Evolutionary conservation across 1,139 yeast species (phyloP).

Genomic region (Candida sanyaensis): DNA sequence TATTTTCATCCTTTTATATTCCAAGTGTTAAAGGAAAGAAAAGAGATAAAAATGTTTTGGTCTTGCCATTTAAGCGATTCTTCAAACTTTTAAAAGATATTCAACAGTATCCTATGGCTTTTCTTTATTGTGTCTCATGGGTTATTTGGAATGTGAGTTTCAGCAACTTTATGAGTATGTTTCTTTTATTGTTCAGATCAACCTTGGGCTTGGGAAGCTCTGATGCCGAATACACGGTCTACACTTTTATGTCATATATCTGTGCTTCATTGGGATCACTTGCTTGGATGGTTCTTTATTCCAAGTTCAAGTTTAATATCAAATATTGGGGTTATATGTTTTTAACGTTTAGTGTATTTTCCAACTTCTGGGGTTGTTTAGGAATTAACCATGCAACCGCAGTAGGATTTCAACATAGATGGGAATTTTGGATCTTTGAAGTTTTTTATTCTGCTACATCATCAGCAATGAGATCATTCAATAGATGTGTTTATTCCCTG

Average conservation of each 20-base stretch:
- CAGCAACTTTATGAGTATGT: conserved; percentile 38
- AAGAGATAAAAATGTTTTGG: conserved; percentile 26
- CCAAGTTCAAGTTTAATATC: conserved; percentile 23
- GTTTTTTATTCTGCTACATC: conserved; percentile 37
- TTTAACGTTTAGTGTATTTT: conserved; percentile 28
- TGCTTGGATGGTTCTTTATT: conserved; percentile 40
- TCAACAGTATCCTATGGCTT: conserved; percentile 37
- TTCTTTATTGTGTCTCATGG: conserved; percentile 42
- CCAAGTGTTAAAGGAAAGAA: conserved; percentile 34
- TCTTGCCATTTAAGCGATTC: conserved; percentile 29
- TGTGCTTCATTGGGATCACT: conserved; percentile 39
- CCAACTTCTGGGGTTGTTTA: conserved; percentile 46
- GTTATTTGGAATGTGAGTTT: conserved; percentile 46
- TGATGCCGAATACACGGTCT: conserved; percentile 44
- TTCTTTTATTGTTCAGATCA: conserved; percentile 40
- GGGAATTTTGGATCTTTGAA: conserved; percentile 50
- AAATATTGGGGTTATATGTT: conserved; percentile 40
- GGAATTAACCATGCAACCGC: conserved; percentile 29
- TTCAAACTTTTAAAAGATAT: conserved; percentile 26
- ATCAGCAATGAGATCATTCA: conserved; percentile 39
- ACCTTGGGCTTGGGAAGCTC: conserved; percentile 43
- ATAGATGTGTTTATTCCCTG: conserved; percentile 40
- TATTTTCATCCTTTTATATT: conserved; percentile 28
- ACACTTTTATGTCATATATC: conserved; percentile 39
- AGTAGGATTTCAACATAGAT: conserved; percentile 44